Conservation (phyloP, 78 protist species). For the Speleostelium caveatum region DNA sequence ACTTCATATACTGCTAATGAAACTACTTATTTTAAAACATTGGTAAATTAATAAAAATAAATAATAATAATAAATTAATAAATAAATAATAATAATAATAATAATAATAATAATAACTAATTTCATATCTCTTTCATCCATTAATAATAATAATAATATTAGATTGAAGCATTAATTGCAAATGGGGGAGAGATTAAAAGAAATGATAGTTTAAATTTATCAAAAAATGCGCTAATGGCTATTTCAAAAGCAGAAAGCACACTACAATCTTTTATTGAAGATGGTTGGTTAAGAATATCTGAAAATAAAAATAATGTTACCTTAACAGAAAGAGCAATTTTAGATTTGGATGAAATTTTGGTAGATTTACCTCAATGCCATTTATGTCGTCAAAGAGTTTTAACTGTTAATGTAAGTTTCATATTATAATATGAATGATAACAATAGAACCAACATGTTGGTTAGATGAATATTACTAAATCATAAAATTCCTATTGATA, state of each 20-base stretch:
- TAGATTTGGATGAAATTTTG: constrained; percentile 18
- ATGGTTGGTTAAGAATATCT: constrained; percentile 43
- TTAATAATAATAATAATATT: not conserved
- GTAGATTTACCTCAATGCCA: constrained; percentile 19
- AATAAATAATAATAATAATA: too few species aligned
- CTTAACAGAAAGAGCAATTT: constrained; percentile 9
- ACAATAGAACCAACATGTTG: too few species aligned
- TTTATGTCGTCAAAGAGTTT: constrained; percentile 25
- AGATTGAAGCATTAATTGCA: constrained; percentile 3
- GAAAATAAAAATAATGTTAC: not conserved
- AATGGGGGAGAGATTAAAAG: constrained; percentile 34
- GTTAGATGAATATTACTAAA: too few species aligned
- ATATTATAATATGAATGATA: too few species aligned
- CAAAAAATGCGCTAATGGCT: not conserved
- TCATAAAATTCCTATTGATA: too few species aligned
- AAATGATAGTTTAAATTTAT: not conserved
- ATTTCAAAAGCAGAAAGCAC: constrained; percentile 11
- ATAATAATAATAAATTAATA: too few species aligned
- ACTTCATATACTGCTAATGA: constrained; percentile 9
- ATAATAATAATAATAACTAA: too few species aligned
- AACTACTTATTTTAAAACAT: constrained; percentile 14
- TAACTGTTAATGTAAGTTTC: constrained; percentile 17
- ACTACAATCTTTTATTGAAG: constrained; percentile 8
- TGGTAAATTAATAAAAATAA: too few species aligned
- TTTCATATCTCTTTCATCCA: too few species aligned